Base-by-base conservation (phyloP, 495 filamentous ascomycete genomes). In the Venustampulla echinocandica region DNA sequence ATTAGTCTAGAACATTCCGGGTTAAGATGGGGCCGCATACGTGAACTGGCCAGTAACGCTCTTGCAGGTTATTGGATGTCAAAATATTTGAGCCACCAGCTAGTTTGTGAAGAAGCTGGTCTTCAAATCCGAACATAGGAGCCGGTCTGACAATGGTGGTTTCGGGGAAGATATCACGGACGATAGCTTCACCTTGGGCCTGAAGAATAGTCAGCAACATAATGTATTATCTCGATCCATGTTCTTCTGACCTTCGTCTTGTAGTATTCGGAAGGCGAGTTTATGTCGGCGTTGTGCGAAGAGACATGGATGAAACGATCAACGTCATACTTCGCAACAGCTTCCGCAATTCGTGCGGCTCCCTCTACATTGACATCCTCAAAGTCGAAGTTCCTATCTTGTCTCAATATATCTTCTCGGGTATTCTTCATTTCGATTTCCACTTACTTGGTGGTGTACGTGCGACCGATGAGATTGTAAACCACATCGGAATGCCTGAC, bases 251-350 rank as follows among this genome's bases (percentile, higher is more conserved):
- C 85, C 79, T 98, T 98, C 52, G 90, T 94, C 19, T 82, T 69
- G 61, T 81, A 95, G 75, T 82, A 97, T 58, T 90, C 81, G 23
- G 87, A 90, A 2, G 81, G 68, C 24, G 89, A 95, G 49, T 84
- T 71, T 22, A 75, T 75, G 63, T 87, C 72, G 40, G 88, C 93
- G 61, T 92, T 95, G 73, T 90, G 89, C 28, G 87, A 93, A 28
- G 93, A 97, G 56, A 99, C 84, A 55, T 99, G 92, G 53, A 99
- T 85, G 73, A 83, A 99, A 35, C 92, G 82, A 68, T 99, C 92
- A 50, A 96, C 79, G 57, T 99, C 92, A 66, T 99, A 99, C 67
- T 99, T 99, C 53, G 92, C 93, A 30, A 86, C 87, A 43, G 93
- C 93, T 61, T 96, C 88, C 19, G 79, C 88, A 56, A 99, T 99